Percentiles rank a stretch among this genome's conserved stretches.
phyloP scores from a whole-genome alignment of 2,329 filamentous ascomycete genomes.

The Geosmithia flava region DNA sequence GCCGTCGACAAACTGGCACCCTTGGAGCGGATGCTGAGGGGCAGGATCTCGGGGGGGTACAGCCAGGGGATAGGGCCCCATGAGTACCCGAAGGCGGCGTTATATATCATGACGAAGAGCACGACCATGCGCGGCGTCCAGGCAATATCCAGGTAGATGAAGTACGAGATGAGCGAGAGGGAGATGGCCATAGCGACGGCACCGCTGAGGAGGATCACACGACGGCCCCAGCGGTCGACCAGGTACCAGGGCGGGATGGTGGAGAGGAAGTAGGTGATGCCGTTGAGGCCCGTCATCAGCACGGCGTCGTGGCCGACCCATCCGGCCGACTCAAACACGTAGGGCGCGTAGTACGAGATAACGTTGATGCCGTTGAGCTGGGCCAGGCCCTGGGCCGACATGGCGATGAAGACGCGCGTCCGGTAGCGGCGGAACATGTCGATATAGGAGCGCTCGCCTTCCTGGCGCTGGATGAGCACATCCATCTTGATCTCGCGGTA shows the following conservation, averaged over 20 bases:
- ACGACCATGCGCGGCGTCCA: constrained; percentile 78
- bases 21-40: constrained; percentile 91
- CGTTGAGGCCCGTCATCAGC: constrained; percentile 95
- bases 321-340: constrained; percentile 94
- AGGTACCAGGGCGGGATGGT: constrained; percentile 96
- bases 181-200: constrained; percentile 83
- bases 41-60: constrained; percentile 96
- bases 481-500: constrained; percentile 99
- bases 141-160: constrained; percentile 74
- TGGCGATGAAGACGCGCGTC: constrained; percentile 92
- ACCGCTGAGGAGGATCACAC: constrained; percentile 79
- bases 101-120: constrained; percentile 95
- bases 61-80: constrained; percentile 99
- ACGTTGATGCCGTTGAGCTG: constrained; percentile 99
- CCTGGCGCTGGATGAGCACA: constrained; percentile 82
- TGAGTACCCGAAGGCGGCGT: constrained; percentile 85
- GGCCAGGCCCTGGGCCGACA: constrained; percentile 92
- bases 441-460: constrained; percentile 79
- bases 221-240: constrained; percentile 82
- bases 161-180: constrained; percentile 85
- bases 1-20: constrained; percentile 93
- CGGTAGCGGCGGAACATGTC: constrained; percentile 95
- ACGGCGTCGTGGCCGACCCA: constrained; percentile 86
- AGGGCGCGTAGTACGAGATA: constrained; percentile 95
- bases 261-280: constrained; percentile 75